A percentile compares a stretch with the other conserved stretches of the same genome.
Evolutionary conservation across 345 rosid genomes (phyloP).

Genomic region (Arabidopsis suecica): DNA sequence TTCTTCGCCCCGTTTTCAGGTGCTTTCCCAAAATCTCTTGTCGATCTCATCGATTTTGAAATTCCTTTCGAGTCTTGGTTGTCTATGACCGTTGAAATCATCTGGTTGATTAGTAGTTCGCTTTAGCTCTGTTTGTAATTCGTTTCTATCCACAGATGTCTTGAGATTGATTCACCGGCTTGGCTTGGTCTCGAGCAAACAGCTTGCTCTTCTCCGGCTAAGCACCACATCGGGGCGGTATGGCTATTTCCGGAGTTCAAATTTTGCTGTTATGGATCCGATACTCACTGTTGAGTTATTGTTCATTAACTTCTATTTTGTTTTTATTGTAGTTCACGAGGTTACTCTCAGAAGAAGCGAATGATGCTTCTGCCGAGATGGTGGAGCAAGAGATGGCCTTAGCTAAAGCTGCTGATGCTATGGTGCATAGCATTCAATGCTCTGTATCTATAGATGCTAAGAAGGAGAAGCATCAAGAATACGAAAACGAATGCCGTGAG

Average conservation of each 20-base stretch:
- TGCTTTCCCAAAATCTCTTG: conserved; percentile 16
- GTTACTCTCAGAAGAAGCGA: conserved; percentile 74
- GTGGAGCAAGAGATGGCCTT: conserved; percentile 68
- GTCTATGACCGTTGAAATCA: background rate
- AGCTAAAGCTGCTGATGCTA: conserved; percentile 75
- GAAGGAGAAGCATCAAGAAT: conserved; percentile 78
- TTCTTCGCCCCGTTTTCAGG: conserved; percentile 92
- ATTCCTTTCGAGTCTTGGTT: background rate
- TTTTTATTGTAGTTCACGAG: conserved; percentile 63
- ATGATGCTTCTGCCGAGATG: conserved; percentile 55
- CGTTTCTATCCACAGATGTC: conserved; percentile 53
- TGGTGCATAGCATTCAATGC: conserved; percentile 60
- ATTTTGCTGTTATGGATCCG: background rate
- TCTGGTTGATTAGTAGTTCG: no score
- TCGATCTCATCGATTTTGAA: background rate
- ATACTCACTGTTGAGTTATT: background rate
- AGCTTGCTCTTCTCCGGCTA: conserved; percentile 74
- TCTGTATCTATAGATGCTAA: conserved; percentile 58
- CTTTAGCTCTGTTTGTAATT: background rate
- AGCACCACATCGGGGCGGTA: conserved; percentile 90
- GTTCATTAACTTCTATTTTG: background rate
- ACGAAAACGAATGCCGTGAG: conserved; percentile 74
- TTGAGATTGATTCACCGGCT: conserved; percentile 69
- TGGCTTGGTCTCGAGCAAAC: conserved; percentile 95
- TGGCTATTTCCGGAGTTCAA: conserved; percentile 21